phyloP scores from a whole-genome alignment of 371 early-diverging fungal species.

The Polyrhizophydium stewartii region DNA sequence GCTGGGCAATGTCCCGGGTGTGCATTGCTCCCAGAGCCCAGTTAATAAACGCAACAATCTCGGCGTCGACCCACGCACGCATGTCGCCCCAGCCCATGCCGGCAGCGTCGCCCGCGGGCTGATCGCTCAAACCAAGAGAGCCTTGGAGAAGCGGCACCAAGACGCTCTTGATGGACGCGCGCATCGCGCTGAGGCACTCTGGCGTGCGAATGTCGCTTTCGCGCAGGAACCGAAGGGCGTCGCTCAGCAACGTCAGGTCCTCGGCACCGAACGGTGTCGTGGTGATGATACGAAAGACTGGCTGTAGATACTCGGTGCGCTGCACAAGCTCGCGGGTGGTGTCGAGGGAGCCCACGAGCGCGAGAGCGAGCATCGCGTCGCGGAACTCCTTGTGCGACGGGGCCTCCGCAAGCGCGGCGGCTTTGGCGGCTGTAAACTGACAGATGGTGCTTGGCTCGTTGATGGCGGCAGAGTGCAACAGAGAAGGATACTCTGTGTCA shows the following conservation, averaged over 20 bases:
- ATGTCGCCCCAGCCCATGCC: neutral
- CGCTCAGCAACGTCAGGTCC: slow-evolving; percentile 1
- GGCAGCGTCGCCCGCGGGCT: too few species aligned
- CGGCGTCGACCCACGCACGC: neutral
- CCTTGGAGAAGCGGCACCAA: slow-evolving; percentile 3
- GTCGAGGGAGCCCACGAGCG: neutral
- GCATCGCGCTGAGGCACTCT: neutral
- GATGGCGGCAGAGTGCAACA: too few species aligned
- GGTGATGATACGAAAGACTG: slow-evolving; percentile 6
- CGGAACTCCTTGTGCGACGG: neutral
- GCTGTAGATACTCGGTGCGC: neutral
- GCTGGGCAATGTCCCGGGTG: slow-evolving; percentile 2
- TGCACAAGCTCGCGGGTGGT: neutral
- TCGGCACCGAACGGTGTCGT: slow-evolving; percentile 5
- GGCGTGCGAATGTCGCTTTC: neutral
- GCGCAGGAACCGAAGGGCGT: slow-evolving; percentile 3
- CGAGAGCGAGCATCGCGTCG: neutral
- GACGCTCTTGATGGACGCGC: neutral
- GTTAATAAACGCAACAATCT: slow-evolving; percentile 13
- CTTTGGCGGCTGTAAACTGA: neutral
- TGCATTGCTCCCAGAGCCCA: neutral
- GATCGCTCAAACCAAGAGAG: neutral
- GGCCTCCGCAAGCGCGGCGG: neutral
- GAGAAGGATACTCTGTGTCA: too few species aligned
- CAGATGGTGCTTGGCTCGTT: too few species aligned